Base-by-base conservation (phyloP, 768 basidiomycete species). In the Amanita polypyramis region DNA sequence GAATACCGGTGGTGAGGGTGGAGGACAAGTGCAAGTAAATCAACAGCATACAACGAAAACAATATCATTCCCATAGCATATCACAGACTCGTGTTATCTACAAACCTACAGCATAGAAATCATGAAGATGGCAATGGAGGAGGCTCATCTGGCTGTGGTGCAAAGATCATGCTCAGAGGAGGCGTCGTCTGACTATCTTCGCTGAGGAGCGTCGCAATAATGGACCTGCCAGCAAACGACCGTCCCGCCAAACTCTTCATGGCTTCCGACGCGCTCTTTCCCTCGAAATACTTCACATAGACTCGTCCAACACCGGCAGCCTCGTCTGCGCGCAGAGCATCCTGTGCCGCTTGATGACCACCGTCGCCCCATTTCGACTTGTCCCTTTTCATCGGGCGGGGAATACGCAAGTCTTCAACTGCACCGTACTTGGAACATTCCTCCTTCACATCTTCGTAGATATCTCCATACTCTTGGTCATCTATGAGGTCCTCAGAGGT, bases 241-340 rank as follows among this genome's bases (percentile, higher is more conserved):
- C 89, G 75, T 30, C 95, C 96, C 25, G 95, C 96, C 51, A 99
- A 74, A 34, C 82, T 78, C 62, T 86, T 85, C 62, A 98, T 74
- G 19, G 87, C 96, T 50, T 62, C 68, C 29, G 72, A 70, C 14
- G 91, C 89, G 38, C 76, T 70, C 11, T 70, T 70, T 20, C 81
- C 62, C 17, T 81, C 71, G 39, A 56, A 58, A 60, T 86, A 99
- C 69, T 90, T 85, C 53, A 99, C 93, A 62, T 95, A 98, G 11
- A 99, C 96, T 43, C 93, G 77, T 36, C 96, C 95, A 17, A 99
- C 91, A 45, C 95, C 96, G 1, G 86, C 75, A 25, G 85, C 88
- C 62, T 96, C 93, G 62, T 95, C 93, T 36, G 74, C 72, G 30
- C 82, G 78, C 51, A 75, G 74, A 25, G 80, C 82, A 56, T 87